A percentile compares a stretch with the other conserved stretches of the same genome.
Evolutionary conservation across 345 rosid species (phyloP).

Genomic region (Salix dunnii): DNA sequence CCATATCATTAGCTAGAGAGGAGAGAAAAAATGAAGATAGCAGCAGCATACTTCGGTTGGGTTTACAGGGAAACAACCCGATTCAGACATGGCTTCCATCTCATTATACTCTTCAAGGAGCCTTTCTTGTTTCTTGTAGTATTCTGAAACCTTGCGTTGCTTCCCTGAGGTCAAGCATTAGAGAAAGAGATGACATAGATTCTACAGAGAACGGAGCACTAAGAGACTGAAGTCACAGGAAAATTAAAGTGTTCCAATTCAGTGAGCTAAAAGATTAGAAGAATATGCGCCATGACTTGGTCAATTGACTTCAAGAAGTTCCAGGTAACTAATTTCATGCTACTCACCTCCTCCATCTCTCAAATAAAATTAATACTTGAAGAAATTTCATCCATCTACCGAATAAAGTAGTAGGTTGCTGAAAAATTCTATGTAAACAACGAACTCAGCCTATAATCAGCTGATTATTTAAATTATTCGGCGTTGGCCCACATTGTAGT

Average conservation of each 20-base stretch:
- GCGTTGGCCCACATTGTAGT: too few species aligned
- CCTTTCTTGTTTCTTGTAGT: constrained; percentile 74
- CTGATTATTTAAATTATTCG: not conserved
- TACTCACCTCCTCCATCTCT: not conserved
- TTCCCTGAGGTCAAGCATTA: constrained; percentile 38
- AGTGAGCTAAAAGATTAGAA: not conserved
- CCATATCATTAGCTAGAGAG: not conserved
- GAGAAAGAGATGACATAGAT: not conserved
- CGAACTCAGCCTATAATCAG: not conserved
- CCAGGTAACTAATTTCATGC: not conserved
- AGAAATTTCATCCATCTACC: not conserved
- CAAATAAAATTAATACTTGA: too few species aligned
- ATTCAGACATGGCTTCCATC: constrained; percentile 63
- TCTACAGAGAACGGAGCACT: not conserved
- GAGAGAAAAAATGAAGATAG: not conserved
- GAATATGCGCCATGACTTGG: too few species aligned
- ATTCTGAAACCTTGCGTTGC: constrained; percentile 63
- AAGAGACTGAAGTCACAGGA: not conserved
- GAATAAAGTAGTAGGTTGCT: not conserved
- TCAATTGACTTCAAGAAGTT: not conserved
- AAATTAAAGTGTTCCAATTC: not conserved
- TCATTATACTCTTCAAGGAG: constrained; percentile 72
- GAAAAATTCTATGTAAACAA: not conserved
- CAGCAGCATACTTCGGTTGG: constrained; percentile 51
- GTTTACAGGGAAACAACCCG: constrained; percentile 43